A percentile compares a stretch with the other conserved stretches of the same genome.
These are phyloP conservation scores for Sugiyamaella neomexicana DNA, from an alignment of 1,139 yeast genomes.

Conservation along the genomic window DNA sequence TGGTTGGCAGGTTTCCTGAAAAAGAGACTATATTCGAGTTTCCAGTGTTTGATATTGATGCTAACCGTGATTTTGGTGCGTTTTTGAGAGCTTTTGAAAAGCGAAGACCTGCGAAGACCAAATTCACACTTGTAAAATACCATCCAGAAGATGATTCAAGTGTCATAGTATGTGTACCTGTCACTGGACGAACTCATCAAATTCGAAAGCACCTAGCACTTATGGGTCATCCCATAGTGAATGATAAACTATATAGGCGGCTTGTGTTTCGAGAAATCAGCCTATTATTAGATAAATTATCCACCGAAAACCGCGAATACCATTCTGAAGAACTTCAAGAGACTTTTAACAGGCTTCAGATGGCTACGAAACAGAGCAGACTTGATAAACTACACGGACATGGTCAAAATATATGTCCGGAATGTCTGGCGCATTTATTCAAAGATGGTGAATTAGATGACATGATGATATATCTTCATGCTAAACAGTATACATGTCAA, in stretches of 20 bases:
- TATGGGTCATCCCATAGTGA: conserved; percentile 85
- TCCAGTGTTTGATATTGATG: conserved; percentile 71
- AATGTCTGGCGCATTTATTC: conserved; percentile 72
- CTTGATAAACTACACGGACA: conserved; percentile 43
- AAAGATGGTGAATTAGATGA: conserved; percentile 84
- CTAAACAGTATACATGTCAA: conserved; percentile 59
- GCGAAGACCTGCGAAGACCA: conserved; percentile 53
- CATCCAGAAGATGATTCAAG: conserved; percentile 46
- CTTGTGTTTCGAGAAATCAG: conserved; percentile 64
- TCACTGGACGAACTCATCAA: conserved; percentile 93
- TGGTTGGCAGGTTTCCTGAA: conserved; percentile 74
- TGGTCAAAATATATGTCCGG: conserved; percentile 56
- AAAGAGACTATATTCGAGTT: conserved; percentile 49
- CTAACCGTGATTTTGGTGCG: conserved; percentile 59
- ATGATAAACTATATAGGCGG: conserved; percentile 81
- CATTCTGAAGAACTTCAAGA: neutral
- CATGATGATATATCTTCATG: conserved; percentile 83
- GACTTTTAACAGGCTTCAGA: neutral
- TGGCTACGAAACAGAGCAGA: conserved; percentile 4
- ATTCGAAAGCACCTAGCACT: conserved; percentile 87
- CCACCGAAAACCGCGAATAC: neutral
- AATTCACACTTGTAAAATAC: conserved; percentile 29
- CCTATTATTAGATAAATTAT: conserved; percentile 1
- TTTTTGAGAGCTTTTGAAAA: conserved; percentile 50
- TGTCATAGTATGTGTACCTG: conserved; percentile 75